A percentile compares a stretch with the other conserved stretches of the same genome.
These are phyloP conservation scores for Bacterosira constricta DNA, from an alignment of 108 stramenopile species.

Conservation along the genomic window DNA sequence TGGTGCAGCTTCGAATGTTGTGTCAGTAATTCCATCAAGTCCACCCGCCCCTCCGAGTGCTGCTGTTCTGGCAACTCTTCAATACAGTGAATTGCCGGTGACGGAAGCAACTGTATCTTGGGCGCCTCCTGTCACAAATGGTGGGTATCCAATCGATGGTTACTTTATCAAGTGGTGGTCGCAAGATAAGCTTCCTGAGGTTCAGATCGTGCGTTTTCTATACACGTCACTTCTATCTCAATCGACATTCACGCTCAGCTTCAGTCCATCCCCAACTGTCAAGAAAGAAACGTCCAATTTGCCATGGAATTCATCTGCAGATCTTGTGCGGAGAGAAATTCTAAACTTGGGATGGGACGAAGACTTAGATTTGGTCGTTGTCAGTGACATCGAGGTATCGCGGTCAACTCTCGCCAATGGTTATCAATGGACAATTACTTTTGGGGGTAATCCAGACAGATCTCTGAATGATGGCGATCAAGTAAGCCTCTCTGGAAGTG, in stretches of 20 bases:
- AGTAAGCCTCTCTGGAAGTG: slow-evolving; percentile 38
- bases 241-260: slow-evolving; percentile 57
- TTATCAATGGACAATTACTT: slow-evolving; percentile 68
- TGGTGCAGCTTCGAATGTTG: slow-evolving; percentile 37
- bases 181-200: slow-evolving; percentile 48
- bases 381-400: slow-evolving; percentile 53
- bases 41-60: slow-evolving; percentile 35
- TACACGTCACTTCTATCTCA: slow-evolving; percentile 30
- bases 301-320: slow-evolving; percentile 53
- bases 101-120: slow-evolving; percentile 57
- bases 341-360: slow-evolving; percentile 69
- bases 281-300: slow-evolving; percentile 52
- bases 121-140: slow-evolving; percentile 37
- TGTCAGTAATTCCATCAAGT: slow-evolving; percentile 28
- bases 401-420: slow-evolving; percentile 51
- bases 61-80: slow-evolving; percentile 32
- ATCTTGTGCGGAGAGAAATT: slow-evolving; percentile 54
- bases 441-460: slow-evolving; percentile 48
- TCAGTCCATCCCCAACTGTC: slow-evolving; percentile 46
- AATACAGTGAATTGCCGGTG: slow-evolving; percentile 42
- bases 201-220: slow-evolving; percentile 52
- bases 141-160: slow-evolving; percentile 56
- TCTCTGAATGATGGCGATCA: slow-evolving; percentile 57
- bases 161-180: slow-evolving; percentile 73
- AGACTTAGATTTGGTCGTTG: slow-evolving; percentile 30